These are phyloP conservation scores for Ilyonectria mors-panacis DNA, from an alignment of 2,329 filamentous ascomycete genomes.

Conservation along the genomic window DNA sequence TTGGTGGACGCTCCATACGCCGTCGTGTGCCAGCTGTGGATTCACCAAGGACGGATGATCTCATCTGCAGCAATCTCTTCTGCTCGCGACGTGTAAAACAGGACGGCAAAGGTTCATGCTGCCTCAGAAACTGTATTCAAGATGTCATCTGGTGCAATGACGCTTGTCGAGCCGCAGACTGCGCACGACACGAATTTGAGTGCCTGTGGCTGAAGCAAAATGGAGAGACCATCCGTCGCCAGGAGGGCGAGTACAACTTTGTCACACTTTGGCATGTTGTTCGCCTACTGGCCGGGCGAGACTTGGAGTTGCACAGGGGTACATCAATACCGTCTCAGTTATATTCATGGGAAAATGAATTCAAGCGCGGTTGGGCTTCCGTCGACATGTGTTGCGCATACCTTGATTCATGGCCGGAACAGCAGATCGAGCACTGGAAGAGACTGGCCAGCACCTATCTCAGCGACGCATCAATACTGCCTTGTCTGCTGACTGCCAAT, in stretches of 20 bases:
- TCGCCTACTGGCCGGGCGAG: slow-evolving; percentile 46
- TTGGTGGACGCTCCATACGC: slow-evolving; percentile 49
- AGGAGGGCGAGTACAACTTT: slow-evolving; percentile 47
- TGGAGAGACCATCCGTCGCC: slow-evolving; percentile 30
- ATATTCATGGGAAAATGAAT: slow-evolving; percentile 34
- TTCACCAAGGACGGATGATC: slow-evolving; percentile 25
- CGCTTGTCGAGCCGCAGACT: slow-evolving; percentile 40
- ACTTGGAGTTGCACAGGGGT: slow-evolving; percentile 35
- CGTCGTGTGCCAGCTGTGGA: slow-evolving; percentile 46
- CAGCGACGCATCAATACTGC: slow-evolving; percentile 36
- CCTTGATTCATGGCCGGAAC: slow-evolving; percentile 49
- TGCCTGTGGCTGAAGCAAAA: slow-evolving; percentile 45
- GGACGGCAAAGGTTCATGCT: slow-evolving; percentile 30
- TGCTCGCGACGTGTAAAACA: slow-evolving; percentile 42
- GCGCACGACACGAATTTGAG: slow-evolving; percentile 45
- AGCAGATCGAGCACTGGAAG: slow-evolving; percentile 46
- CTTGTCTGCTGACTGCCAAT: slow-evolving; percentile 28
- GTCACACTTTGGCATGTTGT: slow-evolving; percentile 49
- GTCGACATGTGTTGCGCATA: slow-evolving; percentile 47
- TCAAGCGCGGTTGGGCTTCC: slow-evolving; percentile 45
- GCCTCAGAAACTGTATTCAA: slow-evolving; percentile 37
- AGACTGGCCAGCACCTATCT: slow-evolving; percentile 43
- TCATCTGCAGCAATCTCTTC: slow-evolving; percentile 48
- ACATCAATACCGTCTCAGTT: neutral
- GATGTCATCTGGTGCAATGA: slow-evolving; percentile 49